These are phyloP conservation scores for Mycosphaerella sp. DNA, from an alignment of 2,329 filamentous ascomycete species.

Conservation along the genomic window DNA sequence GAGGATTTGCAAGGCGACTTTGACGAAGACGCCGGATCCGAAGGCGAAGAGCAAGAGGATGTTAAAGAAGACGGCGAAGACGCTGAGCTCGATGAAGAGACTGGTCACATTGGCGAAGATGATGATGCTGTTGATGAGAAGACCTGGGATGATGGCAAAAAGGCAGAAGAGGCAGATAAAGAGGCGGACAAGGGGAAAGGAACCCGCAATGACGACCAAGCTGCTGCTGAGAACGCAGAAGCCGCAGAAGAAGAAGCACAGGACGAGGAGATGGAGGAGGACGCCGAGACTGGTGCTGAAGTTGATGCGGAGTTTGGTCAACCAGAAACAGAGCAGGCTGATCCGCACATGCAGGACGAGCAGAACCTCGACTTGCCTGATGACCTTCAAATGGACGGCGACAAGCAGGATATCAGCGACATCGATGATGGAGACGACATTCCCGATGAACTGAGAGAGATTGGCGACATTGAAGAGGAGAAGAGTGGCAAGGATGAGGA, in stretches of 20 bases:
- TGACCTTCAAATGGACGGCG: slow-evolving; percentile 74
- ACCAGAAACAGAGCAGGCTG: slow-evolving; percentile 60
- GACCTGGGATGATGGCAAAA: slow-evolving; percentile 87
- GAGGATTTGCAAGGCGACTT: slow-evolving; percentile 86
- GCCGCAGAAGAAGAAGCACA: slow-evolving; percentile 36
- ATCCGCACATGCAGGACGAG: slow-evolving; percentile 74
- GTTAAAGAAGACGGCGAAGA: slow-evolving; percentile 46
- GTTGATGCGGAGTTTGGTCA: slow-evolving; percentile 59
- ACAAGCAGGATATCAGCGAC: slow-evolving; percentile 50
- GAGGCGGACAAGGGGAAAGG: slow-evolving; percentile 55
- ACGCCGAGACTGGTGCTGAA: slow-evolving; percentile 28
- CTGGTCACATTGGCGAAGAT: slow-evolving; percentile 75
- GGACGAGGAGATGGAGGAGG: slow-evolving; percentile 49
- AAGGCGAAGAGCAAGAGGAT: slow-evolving; percentile 60
- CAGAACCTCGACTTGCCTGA: slow-evolving; percentile 79
- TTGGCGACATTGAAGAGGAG: slow-evolving; percentile 15
- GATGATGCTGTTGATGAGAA: slow-evolving; percentile 95
- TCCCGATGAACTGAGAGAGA: slow-evolving; percentile 22
- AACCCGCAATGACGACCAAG: slow-evolving; percentile 45
- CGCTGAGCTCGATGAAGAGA: slow-evolving; percentile 58
- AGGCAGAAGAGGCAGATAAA: slow-evolving; percentile 75
- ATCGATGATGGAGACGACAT: slow-evolving; percentile 36
- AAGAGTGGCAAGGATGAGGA: slow-evolving; percentile 15
- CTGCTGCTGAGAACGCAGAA: slow-evolving; percentile 40
- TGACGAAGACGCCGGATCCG: slow-evolving; percentile 52